These are phyloP conservation scores for Aphanomyces invadans DNA, from an alignment of 352 stramenopile species.

Conservation along the genomic window DNA sequence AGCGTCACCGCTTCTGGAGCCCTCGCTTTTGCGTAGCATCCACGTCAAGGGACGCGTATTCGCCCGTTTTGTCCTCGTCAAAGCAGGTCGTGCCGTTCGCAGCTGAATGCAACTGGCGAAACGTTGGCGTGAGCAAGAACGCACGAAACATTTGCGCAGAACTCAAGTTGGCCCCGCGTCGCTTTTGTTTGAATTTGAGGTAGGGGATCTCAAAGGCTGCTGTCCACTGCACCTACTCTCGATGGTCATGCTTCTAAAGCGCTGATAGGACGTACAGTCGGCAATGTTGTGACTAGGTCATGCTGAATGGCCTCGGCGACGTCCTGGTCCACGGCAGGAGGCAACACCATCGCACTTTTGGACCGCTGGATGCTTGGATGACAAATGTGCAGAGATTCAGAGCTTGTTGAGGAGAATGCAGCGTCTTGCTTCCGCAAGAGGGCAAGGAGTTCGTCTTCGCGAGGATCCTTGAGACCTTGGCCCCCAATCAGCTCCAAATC, in stretches of 20 bases:
- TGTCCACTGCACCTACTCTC: slow-evolving; percentile 7
- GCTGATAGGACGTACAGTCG: background rate
- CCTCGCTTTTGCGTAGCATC: background rate
- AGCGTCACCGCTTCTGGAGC: slow-evolving; percentile 17
- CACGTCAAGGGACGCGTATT: background rate
- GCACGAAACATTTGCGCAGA: slow-evolving; percentile 15
- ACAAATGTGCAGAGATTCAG: no score
- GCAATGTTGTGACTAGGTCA: slow-evolving; percentile 1
- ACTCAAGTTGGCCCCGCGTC: background rate
- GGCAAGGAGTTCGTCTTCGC: slow-evolving; percentile 11
- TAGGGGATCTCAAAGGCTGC: slow-evolving; percentile 6
- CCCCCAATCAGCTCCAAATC: slow-evolving; percentile 14
- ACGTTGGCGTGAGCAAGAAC: slow-evolving; percentile 9
- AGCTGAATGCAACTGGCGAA: background rate
- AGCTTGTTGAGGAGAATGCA: background rate
- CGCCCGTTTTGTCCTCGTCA: slow-evolving; percentile 6
- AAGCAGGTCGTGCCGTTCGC: background rate
- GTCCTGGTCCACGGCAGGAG: slow-evolving; percentile 2
- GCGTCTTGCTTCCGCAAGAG: background rate
- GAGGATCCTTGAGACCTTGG: background rate
- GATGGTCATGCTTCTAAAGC: background rate
- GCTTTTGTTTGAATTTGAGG: slow-evolving; percentile 7
- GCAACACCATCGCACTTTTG: slow-evolving; percentile 8
- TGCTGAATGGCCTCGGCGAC: slow-evolving; percentile 8
- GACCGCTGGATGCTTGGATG: slow-evolving; percentile 16